phyloP scores from a whole-genome alignment of 2,329 filamentous ascomycete genomes.

The Metarhizium rileyi region DNA sequence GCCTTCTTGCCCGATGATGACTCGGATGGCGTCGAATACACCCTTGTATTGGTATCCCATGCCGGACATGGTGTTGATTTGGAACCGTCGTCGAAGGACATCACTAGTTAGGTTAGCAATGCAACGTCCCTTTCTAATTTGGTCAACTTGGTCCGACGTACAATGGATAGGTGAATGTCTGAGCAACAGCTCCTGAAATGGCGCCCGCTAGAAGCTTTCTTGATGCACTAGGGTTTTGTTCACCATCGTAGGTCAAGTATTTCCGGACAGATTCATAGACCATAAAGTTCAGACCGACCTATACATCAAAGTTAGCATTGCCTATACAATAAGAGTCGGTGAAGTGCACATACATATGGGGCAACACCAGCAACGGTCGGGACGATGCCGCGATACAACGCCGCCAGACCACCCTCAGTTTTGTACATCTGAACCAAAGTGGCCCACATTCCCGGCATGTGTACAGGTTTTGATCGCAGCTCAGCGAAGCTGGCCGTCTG shows the following conservation, averaged over 20 bases:
- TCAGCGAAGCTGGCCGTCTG: slow-evolving; percentile 92
- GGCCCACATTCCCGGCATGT: slow-evolving; percentile 85
- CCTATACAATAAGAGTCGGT: neutral
- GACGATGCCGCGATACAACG: slow-evolving; percentile 88
- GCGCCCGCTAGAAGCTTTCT: slow-evolving; percentile 86
- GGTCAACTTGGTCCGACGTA: slow-evolving; percentile 36
- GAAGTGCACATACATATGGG: slow-evolving; percentile 59
- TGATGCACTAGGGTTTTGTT: slow-evolving; percentile 67
- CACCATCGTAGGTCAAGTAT: slow-evolving; percentile 77
- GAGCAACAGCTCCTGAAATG: slow-evolving; percentile 89
- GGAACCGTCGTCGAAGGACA: slow-evolving; percentile 85
- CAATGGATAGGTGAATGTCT: slow-evolving; percentile 98
- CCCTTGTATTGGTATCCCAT: slow-evolving; percentile 95
- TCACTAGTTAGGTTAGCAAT: slow-evolving; percentile 46
- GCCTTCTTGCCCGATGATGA: slow-evolving; percentile 79
- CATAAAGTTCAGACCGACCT: slow-evolving; percentile 98
- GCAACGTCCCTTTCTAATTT: neutral
- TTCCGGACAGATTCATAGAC: slow-evolving; percentile 84
- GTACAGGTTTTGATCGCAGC: slow-evolving; percentile 52
- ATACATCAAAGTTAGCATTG: slow-evolving; percentile 11
- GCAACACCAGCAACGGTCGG: slow-evolving; percentile 93
- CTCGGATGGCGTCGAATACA: slow-evolving; percentile 70
- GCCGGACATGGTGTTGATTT: slow-evolving; percentile 98
- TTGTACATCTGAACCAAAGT: slow-evolving; percentile 80
- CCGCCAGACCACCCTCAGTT: slow-evolving; percentile 73